Base-by-base conservation (phyloP, 75 land plant genomes). In the Picea glauca region DNA sequence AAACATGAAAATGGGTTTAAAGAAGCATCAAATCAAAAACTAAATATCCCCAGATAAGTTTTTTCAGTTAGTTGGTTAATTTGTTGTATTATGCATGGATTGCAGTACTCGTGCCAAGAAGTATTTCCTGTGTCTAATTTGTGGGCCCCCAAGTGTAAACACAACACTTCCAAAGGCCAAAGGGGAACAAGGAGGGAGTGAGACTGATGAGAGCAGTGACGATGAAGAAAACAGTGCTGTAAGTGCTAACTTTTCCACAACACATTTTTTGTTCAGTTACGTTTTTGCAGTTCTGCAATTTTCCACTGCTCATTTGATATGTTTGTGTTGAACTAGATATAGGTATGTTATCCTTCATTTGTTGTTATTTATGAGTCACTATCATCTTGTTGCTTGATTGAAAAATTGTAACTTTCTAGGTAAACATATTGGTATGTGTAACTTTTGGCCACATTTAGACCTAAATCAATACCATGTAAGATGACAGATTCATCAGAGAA, bases 61-160 rank as follows among this genome's bases (percentile, higher is more conserved):
- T 35, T 46, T 46, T 46, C 8, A 46, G 50, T 46, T 6, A 46
- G 50, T 46, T 68, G 21, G 72, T n/a, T 20, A 68, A 40, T 68
- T 20, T 68, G 56, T 26, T 56, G 2, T 72, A 38, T 79, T 74
- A 32, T 77, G 62, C 17, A 5, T 77, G 30, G 26, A 31, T 18
- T 66, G 68, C 87, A 98, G 99, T 78, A 76, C 99, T 21, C 88
- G 92, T 62, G 95, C 89, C 13, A 93, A 94, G 88, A 98, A 98
- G 78, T 93, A 91, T 70, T 98, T 90, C 81, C 90, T 98, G 33
- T 94, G 94, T 65, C 91, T 98, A 68, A 85, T 92, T 6, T 98
- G 98, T 85, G 99, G 99, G 46, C 90, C 99, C 31, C 89, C 96
- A 68, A 90, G 94, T 54, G 31, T 88, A 13, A 88, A 78, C 66